These are phyloP conservation scores for Creolimax fragrantissima DNA, from an alignment of 78 protist species.

Conservation along the genomic window DNA sequence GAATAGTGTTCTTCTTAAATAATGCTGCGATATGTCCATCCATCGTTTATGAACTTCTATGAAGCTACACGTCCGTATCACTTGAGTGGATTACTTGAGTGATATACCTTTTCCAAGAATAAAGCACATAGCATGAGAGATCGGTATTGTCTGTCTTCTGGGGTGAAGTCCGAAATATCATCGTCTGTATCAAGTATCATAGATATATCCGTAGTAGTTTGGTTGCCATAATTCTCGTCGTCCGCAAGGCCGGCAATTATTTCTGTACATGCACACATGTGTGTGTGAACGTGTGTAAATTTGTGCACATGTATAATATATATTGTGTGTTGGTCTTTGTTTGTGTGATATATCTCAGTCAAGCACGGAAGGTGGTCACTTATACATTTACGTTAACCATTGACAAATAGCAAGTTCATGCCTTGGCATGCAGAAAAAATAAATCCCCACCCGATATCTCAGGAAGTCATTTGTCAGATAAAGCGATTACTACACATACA, in stretches of 20 bases:
- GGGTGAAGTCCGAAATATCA: background rate
- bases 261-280: background rate
- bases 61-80: no score
- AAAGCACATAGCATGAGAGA: background rate
- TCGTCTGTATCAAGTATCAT: background rate
- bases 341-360: no score
- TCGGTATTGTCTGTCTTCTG: background rate
- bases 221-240: background rate
- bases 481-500: background rate
- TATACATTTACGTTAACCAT: no score
- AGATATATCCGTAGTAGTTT: background rate
- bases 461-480: no score
- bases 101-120: background rate
- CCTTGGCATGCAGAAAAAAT: no score
- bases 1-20: no score
- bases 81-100: no score
- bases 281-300: background rate
- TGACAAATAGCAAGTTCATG: no score
- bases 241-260: background rate
- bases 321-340: no score
- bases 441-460: no score
- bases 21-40: no score
- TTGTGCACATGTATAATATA: background rate
- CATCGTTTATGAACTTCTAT: no score
- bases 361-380: background rate